phyloP scores from a whole-genome alignment of 768 basidiomycete species.

The Pleurotus ostreatus region DNA sequence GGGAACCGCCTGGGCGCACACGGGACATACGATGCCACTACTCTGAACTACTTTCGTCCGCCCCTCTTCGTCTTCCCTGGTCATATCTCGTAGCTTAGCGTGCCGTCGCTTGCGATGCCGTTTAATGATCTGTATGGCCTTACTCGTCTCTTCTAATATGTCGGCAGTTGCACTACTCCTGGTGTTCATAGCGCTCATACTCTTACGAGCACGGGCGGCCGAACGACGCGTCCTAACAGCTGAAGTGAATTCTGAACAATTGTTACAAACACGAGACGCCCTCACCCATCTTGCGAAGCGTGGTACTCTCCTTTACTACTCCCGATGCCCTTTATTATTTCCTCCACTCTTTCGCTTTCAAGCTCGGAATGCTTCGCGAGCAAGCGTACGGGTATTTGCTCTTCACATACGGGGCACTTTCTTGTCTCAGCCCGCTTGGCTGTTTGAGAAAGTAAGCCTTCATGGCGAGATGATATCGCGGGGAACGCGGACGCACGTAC shows the following conservation, averaged over 20 bases:
- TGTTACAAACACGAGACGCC: conserved; percentile 15
- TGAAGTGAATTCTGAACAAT: neutral
- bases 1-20: conserved; percentile 52
- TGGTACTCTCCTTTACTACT: conserved; percentile 53
- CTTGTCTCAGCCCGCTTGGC: conserved; percentile 74
- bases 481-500: conserved; percentile 27
- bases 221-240: conserved; percentile 28
- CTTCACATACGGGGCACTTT: conserved; percentile 70
- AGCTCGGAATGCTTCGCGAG: conserved; percentile 59
- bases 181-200: conserved; percentile 22
- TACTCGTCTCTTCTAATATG: conserved; percentile 37
- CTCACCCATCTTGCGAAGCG: conserved; percentile 51
- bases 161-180: conserved; percentile 16
- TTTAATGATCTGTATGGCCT: conserved; percentile 59
- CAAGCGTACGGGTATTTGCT: conserved; percentile 70
- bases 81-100: conserved; percentile 61
- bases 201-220: conserved; percentile 37
- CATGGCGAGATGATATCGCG: neutral
- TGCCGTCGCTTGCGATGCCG: conserved; percentile 68
- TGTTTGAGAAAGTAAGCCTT: conserved; percentile 21
- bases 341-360: conserved; percentile 66
- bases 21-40: conserved; percentile 58
- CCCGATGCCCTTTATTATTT: conserved; percentile 61
- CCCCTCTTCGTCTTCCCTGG: conserved; percentile 56
- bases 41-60: conserved; percentile 18